Evolutionary conservation across 2,329 filamentous ascomycete species (phyloP).

Genomic region (Neobulgaria alba): DNA sequence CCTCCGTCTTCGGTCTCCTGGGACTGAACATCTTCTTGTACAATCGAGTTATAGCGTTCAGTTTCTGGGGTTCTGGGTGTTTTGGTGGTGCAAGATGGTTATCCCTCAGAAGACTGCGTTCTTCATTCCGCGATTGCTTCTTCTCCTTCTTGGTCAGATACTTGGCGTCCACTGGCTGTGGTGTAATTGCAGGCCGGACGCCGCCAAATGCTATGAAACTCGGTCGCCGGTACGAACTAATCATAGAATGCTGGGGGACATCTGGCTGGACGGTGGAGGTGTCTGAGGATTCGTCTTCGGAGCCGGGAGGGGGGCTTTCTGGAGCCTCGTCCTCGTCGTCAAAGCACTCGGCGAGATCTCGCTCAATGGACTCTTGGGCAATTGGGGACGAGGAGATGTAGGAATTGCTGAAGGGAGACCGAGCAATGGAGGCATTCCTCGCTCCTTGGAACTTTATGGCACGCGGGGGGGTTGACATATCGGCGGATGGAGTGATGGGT

Average conservation of each 20-base stretch:
- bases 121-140: constrained; percentile 47
- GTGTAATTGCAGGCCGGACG: constrained; percentile 60
- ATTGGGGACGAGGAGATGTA: constrained; percentile 55
- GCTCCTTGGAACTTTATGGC: constrained; percentile 14
- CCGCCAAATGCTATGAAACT: constrained; percentile 68
- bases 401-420: constrained; percentile 32
- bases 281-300: constrained; percentile 34
- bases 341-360: constrained; percentile 57
- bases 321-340: constrained; percentile 47
- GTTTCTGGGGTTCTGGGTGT: constrained; percentile 33
- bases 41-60: constrained; percentile 31
- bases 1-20: constrained; percentile 35
- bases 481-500: too few relatives aligned
- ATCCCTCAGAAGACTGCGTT: constrained; percentile 53
- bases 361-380: constrained; percentile 55
- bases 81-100: constrained; percentile 59
- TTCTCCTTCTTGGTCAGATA: constrained; percentile 45
- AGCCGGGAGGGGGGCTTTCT: constrained; percentile 32
- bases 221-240: constrained; percentile 65
- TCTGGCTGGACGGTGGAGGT: constrained; percentile 29
- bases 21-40: constrained; percentile 45
- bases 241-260: constrained; percentile 40
- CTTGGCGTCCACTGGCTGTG: constrained; percentile 38
- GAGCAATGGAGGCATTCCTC: constrained; percentile 19
- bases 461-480: constrained; percentile 23